Evolutionary conservation across 2,329 filamentous ascomycete genomes (phyloP), one percentile per base, ranked within the genome.

Genomic region (Orbilia blumenaviensis): DNA sequence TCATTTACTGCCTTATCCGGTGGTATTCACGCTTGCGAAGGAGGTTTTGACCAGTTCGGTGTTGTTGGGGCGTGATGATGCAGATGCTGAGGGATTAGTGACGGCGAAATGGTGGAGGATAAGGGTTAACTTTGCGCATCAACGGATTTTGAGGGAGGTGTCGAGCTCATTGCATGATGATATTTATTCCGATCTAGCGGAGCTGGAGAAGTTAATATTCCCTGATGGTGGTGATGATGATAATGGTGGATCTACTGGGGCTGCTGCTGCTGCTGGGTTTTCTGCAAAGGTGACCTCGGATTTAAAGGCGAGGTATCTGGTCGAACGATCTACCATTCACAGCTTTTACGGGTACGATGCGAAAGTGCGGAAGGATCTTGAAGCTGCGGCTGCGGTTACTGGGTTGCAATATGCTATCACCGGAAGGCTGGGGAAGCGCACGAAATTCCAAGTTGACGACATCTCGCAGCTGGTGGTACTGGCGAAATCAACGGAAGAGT

Each of bases 401-500:
- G 87, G 88, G 0, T 92, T 99, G 72, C 86, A 88, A 16, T 98
- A 96, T 82, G 91, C 90, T 0, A 82, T 99, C 66, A 96, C 93
- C 0, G 95, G 95, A 38, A 89, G 92, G 21, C 83, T 99, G 78
- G 95, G 95, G 14, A 98, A 93, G 83, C 86, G 91, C 75, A 96
- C 92, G 0, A 91, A 88, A 79, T 96, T 89, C 69, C 92, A 96
- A 82, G 87, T 93, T 80, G 91, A 89, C 75, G 91, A 90, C 80
- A 89, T 89, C 77, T 97, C 93, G 80, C 95, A 99, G 82, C 86
- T 99, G 27, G 91, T 99, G 0, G 92, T 99, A 1, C 85, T 98
- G 29, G 95, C 95, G 0, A 93, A 89, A 82, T 97, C 94, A 81
- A 85, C 85, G 5, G 83, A 84, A 23, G 81, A 83, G 0, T 79